Conservation (phyloP, 2,329 filamentous ascomycete species). For the Aspergillus unguis region DNA sequence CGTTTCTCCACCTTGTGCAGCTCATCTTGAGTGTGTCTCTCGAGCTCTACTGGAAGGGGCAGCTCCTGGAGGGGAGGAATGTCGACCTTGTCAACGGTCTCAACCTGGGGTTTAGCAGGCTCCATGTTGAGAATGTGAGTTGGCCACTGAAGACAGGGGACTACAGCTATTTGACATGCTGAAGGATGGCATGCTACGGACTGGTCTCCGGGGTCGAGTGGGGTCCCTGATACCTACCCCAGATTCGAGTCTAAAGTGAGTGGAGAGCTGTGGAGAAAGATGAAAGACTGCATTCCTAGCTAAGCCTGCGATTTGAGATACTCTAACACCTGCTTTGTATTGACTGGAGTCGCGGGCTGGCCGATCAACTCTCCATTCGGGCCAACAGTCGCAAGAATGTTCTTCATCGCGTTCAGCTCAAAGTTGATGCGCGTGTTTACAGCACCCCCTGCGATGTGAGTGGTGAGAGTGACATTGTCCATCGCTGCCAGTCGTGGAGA, state of each 20-base stretch:
- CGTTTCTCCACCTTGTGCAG: background rate
- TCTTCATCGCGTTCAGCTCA: constrained; percentile 45
- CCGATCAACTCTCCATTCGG: background rate
- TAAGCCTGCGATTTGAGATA: background rate
- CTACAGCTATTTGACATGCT: background rate
- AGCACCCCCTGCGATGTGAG: constrained; percentile 47
- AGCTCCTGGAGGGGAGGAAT: constrained; percentile 2
- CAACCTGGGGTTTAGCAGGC: background rate
- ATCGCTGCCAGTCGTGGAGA: constrained; percentile 40
- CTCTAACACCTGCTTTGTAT: constrained; percentile 1
- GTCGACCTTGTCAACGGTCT: constrained; percentile 1
- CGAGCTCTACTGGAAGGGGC: constrained; percentile 1
- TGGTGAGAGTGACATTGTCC: constrained; percentile 45
- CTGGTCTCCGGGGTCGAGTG: constrained; percentile 1
- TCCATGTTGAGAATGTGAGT: background rate
- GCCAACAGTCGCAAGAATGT: constrained; percentile 27
- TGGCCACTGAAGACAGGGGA: background rate
- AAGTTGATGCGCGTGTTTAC: constrained; percentile 49
- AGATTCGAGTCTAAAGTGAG: background rate
- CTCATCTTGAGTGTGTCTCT: background rate
- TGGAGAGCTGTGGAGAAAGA: background rate
- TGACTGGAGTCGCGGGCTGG: constrained; percentile 4
- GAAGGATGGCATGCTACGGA: background rate
- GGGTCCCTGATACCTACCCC: constrained; percentile 1
- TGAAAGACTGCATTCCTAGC: background rate